These are phyloP conservation scores for Gypsophila paniculata DNA, from an alignment of 179 eudicot species.

Conservation along the genomic window DNA sequence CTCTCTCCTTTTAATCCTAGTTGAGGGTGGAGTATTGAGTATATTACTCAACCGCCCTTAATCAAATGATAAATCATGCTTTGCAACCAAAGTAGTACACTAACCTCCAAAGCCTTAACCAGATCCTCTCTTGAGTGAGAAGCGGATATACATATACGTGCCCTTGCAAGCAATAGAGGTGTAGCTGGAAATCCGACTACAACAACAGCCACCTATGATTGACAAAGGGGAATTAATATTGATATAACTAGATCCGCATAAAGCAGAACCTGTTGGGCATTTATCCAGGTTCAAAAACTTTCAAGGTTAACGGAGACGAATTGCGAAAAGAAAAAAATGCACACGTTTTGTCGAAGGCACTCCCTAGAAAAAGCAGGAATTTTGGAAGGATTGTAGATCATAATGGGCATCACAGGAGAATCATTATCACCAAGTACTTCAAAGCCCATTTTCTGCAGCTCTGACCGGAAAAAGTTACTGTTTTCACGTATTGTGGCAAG, in stretches of 20 bases:
- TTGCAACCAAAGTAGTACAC: background rate
- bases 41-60: too few relatives aligned
- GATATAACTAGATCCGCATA: background rate
- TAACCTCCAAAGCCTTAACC: conserved; percentile 70
- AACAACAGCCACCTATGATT: conserved; percentile 73
- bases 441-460: conserved; percentile 91
- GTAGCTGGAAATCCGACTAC: conserved; percentile 95
- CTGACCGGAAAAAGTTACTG: conserved; percentile 90
- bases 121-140: conserved; percentile 89
- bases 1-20: too few relatives aligned
- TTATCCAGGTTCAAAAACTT: too few relatives aligned
- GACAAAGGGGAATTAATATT: background rate
- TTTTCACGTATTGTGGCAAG: conserved; percentile 84
- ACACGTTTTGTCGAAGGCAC: conserved; percentile 76
- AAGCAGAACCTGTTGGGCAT: background rate
- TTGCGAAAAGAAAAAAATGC: conserved; percentile 12
- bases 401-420: conserved; percentile 94
- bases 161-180: conserved; percentile 78
- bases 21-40: too few relatives aligned
- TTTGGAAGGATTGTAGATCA: conserved; percentile 95
- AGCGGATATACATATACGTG: conserved; percentile 93
- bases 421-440: conserved; percentile 96
- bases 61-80: background rate
- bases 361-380: conserved; percentile 93
- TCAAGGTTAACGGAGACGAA: background rate